phyloP scores from a whole-genome alignment of 2,329 filamentous ascomycete genomes.

The Botrytis squamosa region DNA sequence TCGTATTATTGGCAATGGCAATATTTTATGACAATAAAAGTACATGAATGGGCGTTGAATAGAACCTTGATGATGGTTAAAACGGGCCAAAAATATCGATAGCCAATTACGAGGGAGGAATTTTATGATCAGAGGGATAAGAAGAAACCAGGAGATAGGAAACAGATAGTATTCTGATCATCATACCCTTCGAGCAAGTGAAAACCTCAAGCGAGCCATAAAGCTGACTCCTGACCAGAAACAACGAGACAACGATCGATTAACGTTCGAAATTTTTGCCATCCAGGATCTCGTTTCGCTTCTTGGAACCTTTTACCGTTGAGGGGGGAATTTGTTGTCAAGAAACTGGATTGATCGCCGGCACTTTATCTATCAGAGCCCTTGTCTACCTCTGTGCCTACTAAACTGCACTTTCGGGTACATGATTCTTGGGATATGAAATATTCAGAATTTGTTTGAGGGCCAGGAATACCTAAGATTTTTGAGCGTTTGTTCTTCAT shows the following conservation, averaged over 20 bases:
- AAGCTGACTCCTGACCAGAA: neutral
- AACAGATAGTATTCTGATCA: neutral
- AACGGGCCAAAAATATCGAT: fast-evolving
- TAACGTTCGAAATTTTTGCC: fast-evolving
- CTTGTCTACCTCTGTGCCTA: neutral
- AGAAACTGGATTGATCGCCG: neutral
- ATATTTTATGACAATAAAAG: neutral
- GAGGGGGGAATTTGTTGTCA: neutral
- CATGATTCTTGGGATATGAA: neutral
- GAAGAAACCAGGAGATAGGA: fast-evolving
- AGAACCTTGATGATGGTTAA: fast-evolving
- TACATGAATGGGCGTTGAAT: fast-evolving
- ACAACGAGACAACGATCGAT: neutral
- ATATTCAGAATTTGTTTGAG: neutral
- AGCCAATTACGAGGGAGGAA: neutral
- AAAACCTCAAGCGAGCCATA: neutral
- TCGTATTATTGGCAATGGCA: too few species aligned
- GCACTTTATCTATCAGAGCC: fast-evolving
- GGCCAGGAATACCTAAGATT: neutral
- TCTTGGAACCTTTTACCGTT: too few species aligned
- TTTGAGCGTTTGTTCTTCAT: neutral
- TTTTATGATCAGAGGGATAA: neutral
- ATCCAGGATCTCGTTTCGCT: neutral
- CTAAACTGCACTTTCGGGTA: fast-evolving
- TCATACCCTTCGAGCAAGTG: neutral